Evolutionary conservation across 768 basidiomycete genomes (phyloP).

Genomic region (Tulasnella sp.): DNA sequence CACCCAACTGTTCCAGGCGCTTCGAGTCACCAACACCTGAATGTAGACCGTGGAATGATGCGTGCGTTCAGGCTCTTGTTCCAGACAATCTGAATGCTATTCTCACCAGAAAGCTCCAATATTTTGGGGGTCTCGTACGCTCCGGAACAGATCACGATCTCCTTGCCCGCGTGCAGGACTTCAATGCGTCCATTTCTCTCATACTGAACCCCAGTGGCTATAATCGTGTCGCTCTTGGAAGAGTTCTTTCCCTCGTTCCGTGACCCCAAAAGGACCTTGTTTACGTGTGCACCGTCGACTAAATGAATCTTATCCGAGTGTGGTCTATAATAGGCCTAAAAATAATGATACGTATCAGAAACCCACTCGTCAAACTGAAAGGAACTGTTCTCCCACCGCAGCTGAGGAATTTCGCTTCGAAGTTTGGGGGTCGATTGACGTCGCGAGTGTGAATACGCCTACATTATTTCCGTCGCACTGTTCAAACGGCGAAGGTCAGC

Average conservation of each 20-base stretch:
- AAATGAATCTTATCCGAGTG: conserved; percentile 32
- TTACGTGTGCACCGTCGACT: conserved; percentile 39
- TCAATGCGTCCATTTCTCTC: conserved; percentile 26
- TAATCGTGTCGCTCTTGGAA: conserved; percentile 19
- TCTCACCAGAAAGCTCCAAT: conserved; percentile 35
- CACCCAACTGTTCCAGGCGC: conserved; percentile 29
- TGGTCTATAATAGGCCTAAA: conserved; percentile 20
- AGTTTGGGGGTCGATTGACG: conserved; percentile 19
- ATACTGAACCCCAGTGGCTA: conserved; percentile 36
- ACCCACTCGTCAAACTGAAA: neutral
- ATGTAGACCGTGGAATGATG: neutral
- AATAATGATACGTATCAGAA: neutral
- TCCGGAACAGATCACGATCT: conserved; percentile 36
- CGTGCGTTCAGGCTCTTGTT: neutral
- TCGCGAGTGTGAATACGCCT: conserved; percentile 17
- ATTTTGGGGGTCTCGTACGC: conserved; percentile 16
- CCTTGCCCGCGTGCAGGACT: conserved; percentile 34
- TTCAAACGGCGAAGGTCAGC: neutral
- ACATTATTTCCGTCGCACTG: conserved; percentile 18
- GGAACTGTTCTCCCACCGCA: neutral
- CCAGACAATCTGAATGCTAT: neutral
- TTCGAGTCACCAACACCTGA: conserved; percentile 34
- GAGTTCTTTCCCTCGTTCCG: neutral
- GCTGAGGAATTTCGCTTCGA: conserved; percentile 10
- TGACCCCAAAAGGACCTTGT: conserved; percentile 33